Conservation (phyloP, 305 asterid species). For the Andrographis paniculata region DNA sequence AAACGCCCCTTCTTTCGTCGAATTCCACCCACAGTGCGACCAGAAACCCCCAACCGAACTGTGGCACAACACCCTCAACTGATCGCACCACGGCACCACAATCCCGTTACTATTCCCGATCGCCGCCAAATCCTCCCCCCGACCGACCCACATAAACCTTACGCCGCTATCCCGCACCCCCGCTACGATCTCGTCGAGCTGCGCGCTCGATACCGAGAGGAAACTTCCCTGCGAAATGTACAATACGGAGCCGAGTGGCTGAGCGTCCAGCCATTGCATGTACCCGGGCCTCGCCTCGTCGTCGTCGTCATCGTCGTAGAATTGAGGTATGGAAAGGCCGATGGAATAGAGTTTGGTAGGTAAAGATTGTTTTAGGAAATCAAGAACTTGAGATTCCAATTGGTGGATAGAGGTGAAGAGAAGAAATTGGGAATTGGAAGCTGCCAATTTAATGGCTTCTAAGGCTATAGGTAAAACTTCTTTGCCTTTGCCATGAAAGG, state of each 20-base stretch:
- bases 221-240: constrained; percentile 53
- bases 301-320: not conserved
- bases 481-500: constrained; percentile 19
- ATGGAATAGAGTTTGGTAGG: constrained; percentile 26
- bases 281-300: constrained; percentile 7
- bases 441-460: constrained; percentile 17
- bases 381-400: constrained; percentile 34
- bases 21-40: constrained; percentile 63
- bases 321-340: constrained; percentile 35
- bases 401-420: constrained; percentile 36
- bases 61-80: constrained; percentile 38
- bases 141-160: constrained; percentile 46
- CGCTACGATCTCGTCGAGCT: constrained; percentile 35
- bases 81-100: constrained; percentile 59
- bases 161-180: constrained; percentile 40
- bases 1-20: constrained; percentile 37
- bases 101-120: constrained; percentile 26
- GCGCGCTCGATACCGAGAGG: constrained; percentile 27
- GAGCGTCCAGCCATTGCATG: constrained; percentile 40
- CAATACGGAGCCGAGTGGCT: constrained; percentile 42
- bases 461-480: constrained; percentile 17
- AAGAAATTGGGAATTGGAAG: constrained; percentile 30
- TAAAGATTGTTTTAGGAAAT: constrained; percentile 17
- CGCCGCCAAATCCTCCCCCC: constrained; percentile 25
- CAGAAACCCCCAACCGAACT: constrained; percentile 45